Evolutionary conservation across 768 basidiomycete species (phyloP).

Genomic region (Rhizopogon roseolus): DNA sequence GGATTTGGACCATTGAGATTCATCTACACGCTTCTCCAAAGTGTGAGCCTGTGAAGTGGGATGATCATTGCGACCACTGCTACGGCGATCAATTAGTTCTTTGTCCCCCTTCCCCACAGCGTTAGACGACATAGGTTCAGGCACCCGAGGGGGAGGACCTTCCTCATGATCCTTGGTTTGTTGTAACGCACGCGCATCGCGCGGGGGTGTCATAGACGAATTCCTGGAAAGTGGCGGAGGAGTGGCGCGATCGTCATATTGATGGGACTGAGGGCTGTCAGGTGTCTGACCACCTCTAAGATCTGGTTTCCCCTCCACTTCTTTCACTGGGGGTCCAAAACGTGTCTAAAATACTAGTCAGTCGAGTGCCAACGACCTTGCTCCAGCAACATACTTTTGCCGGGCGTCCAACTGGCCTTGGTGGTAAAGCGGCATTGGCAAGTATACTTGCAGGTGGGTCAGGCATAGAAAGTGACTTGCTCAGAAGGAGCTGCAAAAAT

Average conservation of each 20-base stretch:
- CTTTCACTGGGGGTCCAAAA: conserved; percentile 24
- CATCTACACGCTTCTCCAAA: neutral
- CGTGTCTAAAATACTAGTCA: conserved; percentile 19
- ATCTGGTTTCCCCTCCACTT: neutral
- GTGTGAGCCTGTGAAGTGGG: neutral
- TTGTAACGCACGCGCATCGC: conserved; percentile 9
- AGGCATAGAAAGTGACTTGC: neutral
- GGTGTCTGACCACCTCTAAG: conserved; percentile 3
- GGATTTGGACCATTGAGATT: neutral
- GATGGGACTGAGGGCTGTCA: conserved; percentile 11
- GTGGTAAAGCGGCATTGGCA: neutral
- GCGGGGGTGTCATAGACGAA: conserved; percentile 19
- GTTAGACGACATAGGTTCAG: neutral
- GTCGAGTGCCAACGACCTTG: neutral
- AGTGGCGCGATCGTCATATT: conserved; percentile 16
- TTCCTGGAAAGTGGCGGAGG: conserved; percentile 26
- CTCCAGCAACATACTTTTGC: neutral
- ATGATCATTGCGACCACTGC: neutral
- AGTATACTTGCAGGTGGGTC: neutral
- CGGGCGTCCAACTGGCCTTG: neutral
- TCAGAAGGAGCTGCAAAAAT: neutral
- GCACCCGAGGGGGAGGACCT: neutral
- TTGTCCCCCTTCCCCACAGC: too few relatives aligned
- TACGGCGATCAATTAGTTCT: neutral
- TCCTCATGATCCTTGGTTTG: neutral